A percentile compares a stretch with the other conserved stretches of the same genome.
These are phyloP conservation scores for Lachancea fermentati DNA, from an alignment of 805 yeast genomes.

Conservation along the genomic window DNA sequence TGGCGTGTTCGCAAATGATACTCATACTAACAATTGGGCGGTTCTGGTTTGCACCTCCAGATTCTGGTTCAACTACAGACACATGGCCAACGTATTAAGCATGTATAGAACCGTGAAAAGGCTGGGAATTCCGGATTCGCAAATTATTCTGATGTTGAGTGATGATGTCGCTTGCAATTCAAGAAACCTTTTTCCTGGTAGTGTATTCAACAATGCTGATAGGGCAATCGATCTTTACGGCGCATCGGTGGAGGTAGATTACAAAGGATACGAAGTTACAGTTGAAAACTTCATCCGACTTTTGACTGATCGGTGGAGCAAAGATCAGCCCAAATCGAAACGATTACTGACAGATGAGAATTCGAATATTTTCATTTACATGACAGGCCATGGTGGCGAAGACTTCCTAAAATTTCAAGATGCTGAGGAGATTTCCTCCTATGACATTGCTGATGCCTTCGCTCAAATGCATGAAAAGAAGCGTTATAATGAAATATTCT, in stretches of 20 bases:
- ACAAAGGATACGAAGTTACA: slow-evolving; percentile 95
- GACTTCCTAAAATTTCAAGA: slow-evolving; percentile 97
- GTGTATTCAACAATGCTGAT: slow-evolving; percentile 90
- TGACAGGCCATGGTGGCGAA: slow-evolving; percentile 99
- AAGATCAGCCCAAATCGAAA: slow-evolving; percentile 88
- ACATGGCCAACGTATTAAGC: slow-evolving; percentile 92
- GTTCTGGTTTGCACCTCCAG: slow-evolving; percentile 93
- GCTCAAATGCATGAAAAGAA: slow-evolving; percentile 95
- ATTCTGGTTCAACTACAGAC: slow-evolving; percentile 98
- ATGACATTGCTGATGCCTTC: slow-evolving; percentile 95
- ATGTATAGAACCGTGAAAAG: slow-evolving; percentile 94
- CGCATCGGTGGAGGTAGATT: slow-evolving; percentile 91
- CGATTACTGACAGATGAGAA: slow-evolving; percentile 87
- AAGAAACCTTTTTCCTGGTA: slow-evolving; percentile 91
- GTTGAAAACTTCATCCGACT: slow-evolving; percentile 93
- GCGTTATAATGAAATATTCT: slow-evolving; percentile 89
- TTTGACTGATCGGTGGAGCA: slow-evolving; percentile 93
- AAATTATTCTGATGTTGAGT: slow-evolving; percentile 89
- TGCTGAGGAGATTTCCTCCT: slow-evolving; percentile 93
- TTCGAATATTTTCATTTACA: slow-evolving; percentile 86
- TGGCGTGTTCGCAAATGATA: slow-evolving; percentile 6
- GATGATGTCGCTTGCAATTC: slow-evolving; percentile 98
- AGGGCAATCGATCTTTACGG: slow-evolving; percentile 91
- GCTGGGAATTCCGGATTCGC: slow-evolving; percentile 96
- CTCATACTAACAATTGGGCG: slow-evolving; percentile 67